phyloP scores from a whole-genome alignment of 192 early-diverging fungal species.

The Entomortierella beljakovae region DNA sequence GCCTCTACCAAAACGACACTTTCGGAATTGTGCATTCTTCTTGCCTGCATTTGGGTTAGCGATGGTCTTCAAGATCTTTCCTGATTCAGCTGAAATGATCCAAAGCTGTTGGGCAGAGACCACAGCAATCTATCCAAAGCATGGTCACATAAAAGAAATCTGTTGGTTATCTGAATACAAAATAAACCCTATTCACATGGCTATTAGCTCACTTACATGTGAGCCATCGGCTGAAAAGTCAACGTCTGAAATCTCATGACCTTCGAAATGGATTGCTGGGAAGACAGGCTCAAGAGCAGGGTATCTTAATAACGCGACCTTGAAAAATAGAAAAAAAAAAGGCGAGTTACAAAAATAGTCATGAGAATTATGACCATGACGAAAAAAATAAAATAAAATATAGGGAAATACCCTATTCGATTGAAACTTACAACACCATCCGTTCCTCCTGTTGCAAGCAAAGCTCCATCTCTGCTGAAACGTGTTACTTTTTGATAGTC shows the following conservation, averaged over 20 bases:
- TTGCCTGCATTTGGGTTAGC: conserved; percentile 56
- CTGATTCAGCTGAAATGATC: conserved; percentile 56
- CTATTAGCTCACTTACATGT: conserved; percentile 16
- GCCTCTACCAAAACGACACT: conserved; percentile 70
- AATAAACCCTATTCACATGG: neutral
- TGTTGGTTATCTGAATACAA: neutral
- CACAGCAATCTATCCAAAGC: conserved; percentile 58
- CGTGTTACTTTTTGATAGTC: conserved; percentile 66
- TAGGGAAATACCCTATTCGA: neutral
- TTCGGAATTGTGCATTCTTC: conserved; percentile 58
- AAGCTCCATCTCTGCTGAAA: conserved; percentile 74
- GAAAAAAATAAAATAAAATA: too few species aligned
- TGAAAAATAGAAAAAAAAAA: neutral
- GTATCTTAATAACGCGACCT: conserved; percentile 67
- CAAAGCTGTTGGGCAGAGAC: conserved; percentile 60
- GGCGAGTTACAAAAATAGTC: too few species aligned
- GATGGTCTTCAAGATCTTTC: conserved; percentile 59
- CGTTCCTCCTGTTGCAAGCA: conserved; percentile 75
- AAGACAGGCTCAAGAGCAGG: conserved; percentile 65
- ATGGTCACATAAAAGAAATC: neutral
- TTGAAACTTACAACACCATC: conserved; percentile 69
- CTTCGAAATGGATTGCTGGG: conserved; percentile 62
- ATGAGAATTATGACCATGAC: too few species aligned
- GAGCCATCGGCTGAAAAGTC: conserved; percentile 68
- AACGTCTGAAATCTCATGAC: conserved; percentile 73